Percentiles rank a stretch among this genome's conserved stretches.
phyloP scores from a whole-genome alignment of 768 basidiomycete genomes.

The Amanita subjunquillea region DNA sequence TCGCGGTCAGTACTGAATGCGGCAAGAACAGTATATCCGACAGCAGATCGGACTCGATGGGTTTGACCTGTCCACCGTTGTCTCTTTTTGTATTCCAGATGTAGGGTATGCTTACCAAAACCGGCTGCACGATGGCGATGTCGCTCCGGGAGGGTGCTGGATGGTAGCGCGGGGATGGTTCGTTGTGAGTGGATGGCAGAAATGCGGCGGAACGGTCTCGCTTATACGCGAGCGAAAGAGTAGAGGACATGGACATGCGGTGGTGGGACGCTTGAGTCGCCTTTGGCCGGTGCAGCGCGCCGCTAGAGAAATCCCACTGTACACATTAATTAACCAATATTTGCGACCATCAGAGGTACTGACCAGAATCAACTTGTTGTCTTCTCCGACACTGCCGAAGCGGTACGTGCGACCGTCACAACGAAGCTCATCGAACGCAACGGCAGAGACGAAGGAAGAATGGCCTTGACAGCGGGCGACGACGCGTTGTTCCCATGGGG shows the following conservation, averaged over 20 bases:
- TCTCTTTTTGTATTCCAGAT: background rate
- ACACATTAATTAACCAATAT: background rate
- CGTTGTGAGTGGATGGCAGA: conserved; percentile 37
- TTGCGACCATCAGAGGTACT: conserved; percentile 12
- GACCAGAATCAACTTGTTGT: conserved; percentile 89
- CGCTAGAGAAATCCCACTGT: conserved; percentile 93
- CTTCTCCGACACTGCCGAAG: conserved; percentile 94
- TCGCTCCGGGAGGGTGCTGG: conserved; percentile 87
- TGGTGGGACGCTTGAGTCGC: conserved; percentile 38
- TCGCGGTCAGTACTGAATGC: conserved; percentile 68
- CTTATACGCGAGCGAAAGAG: conserved; percentile 60
- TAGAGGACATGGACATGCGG: conserved; percentile 71
- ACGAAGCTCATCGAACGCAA: conserved; percentile 84
- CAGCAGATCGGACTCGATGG: conserved; percentile 72
- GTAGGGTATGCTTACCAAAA: conserved; percentile 45
- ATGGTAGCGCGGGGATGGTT: conserved; percentile 53
- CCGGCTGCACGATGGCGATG: conserved; percentile 83
- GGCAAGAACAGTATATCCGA: conserved; percentile 71
- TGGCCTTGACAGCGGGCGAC: conserved; percentile 97
- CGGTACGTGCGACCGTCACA: conserved; percentile 88
- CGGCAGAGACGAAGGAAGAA: conserved; percentile 82
- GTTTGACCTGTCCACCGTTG: conserved; percentile 50
- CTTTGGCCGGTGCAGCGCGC: conserved; percentile 84
- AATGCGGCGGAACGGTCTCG: conserved; percentile 52
- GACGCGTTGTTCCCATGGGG: conserved; percentile 88